Evolutionary conservation across 2,329 filamentous ascomycete species (phyloP), one percentile per base, ranked within the genome.

Genomic region (Arthrobotrys musiformis): DNA sequence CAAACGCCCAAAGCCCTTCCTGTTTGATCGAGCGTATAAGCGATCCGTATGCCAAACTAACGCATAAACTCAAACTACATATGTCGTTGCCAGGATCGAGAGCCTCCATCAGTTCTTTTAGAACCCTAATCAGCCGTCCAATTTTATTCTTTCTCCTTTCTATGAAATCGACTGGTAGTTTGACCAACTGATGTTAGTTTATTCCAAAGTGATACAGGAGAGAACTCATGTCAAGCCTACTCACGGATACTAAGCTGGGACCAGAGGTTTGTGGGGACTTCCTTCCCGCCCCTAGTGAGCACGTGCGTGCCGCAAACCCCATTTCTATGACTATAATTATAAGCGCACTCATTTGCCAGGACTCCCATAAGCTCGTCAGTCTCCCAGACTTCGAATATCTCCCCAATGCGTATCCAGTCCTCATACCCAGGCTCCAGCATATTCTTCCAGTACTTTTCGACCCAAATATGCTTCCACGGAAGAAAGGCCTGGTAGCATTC

Each of bases 391-490:
- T n/a, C n/a, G n/a, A n/a, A n/a, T n/a, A n/a, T n/a, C n/a, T n/a
- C n/a, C n/a, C n/a, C 50, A n/a, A 67, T 24, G 13, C n/a, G 48
- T 1, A 67, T 24, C 62, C 62, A 48, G 19, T 48, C 44, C 44
- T 48, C 44, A 11, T 22, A 48, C 2, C 44, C 44, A 1, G 44
- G 44, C 11, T 48, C 17, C 6, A 48, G n/a, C 1, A 13, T 13
- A 8, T 24, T 5, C 7, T 24, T 2, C 2, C 9, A 7, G 7
- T 48, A 48, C n/a, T 48, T 48, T 22, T 24, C 44, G 3, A 24
- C 6, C 44, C 44, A 48, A 15, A 48, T 48, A 4, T 48, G 7
- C 17, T 22, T 22, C 44, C 44, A 48, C 1, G 44, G 44, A 24
- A 22, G 9, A 48, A 48, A 7, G 5, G 44, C 17, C 17, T 13